phyloP scores from a whole-genome alignment of 2,329 filamentous ascomycete species.

The Penicillium italicum region DNA sequence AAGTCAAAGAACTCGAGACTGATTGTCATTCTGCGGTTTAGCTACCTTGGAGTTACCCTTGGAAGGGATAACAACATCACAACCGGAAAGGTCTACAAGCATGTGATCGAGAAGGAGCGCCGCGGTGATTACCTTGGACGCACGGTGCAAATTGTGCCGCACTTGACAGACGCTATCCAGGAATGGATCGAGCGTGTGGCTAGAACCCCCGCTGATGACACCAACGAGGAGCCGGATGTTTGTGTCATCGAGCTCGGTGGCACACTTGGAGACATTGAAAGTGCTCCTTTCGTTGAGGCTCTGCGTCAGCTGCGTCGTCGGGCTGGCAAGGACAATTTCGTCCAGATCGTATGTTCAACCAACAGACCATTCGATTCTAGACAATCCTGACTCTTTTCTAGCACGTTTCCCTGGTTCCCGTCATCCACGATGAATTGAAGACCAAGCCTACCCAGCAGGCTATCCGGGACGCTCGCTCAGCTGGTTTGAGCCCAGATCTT shows the following conservation, averaged over 20 bases:
- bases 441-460: constrained; percentile 94
- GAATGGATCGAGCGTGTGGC: constrained; percentile 88
- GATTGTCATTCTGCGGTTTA: not conserved
- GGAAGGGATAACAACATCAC: constrained; percentile 92
- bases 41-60: constrained; percentile 75
- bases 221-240: constrained; percentile 76
- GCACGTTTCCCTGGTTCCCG: constrained; percentile 72
- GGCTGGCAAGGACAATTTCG: constrained; percentile 72
- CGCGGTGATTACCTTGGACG: constrained; percentile 77
- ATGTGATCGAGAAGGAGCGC: constrained; percentile 73
- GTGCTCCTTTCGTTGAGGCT: constrained; percentile 81
- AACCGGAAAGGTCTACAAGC: constrained; percentile 90
- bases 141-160: constrained; percentile 85
- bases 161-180: constrained; percentile 85
- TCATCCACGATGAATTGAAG: constrained; percentile 74
- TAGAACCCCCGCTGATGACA: constrained; percentile 79
- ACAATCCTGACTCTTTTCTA: not conserved
- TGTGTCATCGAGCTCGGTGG: constrained; percentile 68
- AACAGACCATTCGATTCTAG: not conserved
- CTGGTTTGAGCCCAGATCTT: constrained; percentile 70
- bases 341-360: constrained; percentile 59
- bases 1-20: not conserved
- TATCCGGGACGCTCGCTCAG: constrained; percentile 76
- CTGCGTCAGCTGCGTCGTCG: constrained; percentile 71
- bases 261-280: constrained; percentile 71